Base-by-base conservation (phyloP, 768 basidiomycete genomes). In the Thelephora ganbajun region DNA sequence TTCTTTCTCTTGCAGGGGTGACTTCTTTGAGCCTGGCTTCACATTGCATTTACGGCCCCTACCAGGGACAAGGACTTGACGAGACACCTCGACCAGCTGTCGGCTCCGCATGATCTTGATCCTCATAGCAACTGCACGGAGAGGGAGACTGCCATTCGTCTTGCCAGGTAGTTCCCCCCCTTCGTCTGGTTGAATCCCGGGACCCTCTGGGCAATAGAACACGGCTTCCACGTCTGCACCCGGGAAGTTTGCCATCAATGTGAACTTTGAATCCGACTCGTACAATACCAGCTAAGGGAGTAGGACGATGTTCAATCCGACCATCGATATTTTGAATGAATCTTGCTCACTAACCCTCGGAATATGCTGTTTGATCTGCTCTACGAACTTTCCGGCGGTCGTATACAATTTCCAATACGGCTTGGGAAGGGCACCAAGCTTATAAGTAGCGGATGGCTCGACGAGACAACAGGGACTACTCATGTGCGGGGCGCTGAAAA, bases 191-290 rank as follows among this genome's bases (percentile, higher is more conserved):
- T 18, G 26, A 13, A n/a, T 14, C 34, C 34, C 9, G 23, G 34
- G 9, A 13, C 9, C 9, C 5, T 46, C 48, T 4, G 48, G 45
- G 7, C 44, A 37, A 12, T 53, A 51, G 36, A 70, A 55, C 16
- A 69, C 48, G 16, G 74, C 45, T 51, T 77, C 76, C 33, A 76
- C 59, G 46, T 78, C 74, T 5, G 63, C 71, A 6, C 52, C 58
- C 22, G 74, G 70, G 11, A 61, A 56, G 49, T 78, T 78, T 2
- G 69, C 66, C 76, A 77, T 77, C 14, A 76, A 55, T 6, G 65
- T 69, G 52, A 67, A 76, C 54, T 69, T 73, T 0, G 64, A 63
- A 0, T 59, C 58, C 1, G 59, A 52, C 35, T 61, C 56, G 51
- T 72, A 63, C 44, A 72, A 51, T 2, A 72, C 63, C 22, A 76